Base-by-base conservation (phyloP, 257 asterid species). In the Cordia subcordata region DNA sequence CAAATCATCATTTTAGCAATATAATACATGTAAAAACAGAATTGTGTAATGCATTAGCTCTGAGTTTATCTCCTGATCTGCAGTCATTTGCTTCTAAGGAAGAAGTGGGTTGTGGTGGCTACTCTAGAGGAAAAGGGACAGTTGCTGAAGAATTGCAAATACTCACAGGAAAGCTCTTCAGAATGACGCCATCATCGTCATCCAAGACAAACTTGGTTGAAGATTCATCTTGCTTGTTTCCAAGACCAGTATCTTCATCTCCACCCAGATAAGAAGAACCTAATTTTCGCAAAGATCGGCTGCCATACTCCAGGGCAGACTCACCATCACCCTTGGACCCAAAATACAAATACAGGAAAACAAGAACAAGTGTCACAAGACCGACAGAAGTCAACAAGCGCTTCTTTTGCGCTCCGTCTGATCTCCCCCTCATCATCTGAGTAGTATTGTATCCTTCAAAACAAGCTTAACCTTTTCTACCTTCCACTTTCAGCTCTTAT, bases 241-340 rank as follows among this genome's bases (percentile, higher is more conserved):
- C 76, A 57, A 72, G 79, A 64, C 85, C 94, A 60, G 85, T 57
- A 68, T 87, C 95, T 67, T 90, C 98, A 73, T 87, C 96, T 55
- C 90, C 94, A 50, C 93, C 81, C 77, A 90, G 73, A 75, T 90
- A 87, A 47, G 97, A 83, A 55, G 96, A 78, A 37, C 97, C 97
- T 16, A 90, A 73, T 67, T 79, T 90, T 76, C 85, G 85, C 86
- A 90, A 77, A 33, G 96, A 88, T 21, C 91, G 78, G 79, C 94
- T 90, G 42, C 97, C 96, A 60, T 90, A 87, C 77, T 85, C 89
- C 33, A 90, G 63, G 53, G 96, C 95, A 67, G 97, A 78, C 82
- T 85, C 96, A 45, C 95, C 94, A n/a, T 76, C 65, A 62, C 74
- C 77, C 72, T 87, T 85, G 23, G 93, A 82, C 73, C 96, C 91